Evolutionary conservation across 352 stramenopile genomes (phyloP).

Genomic region (Globisporangium cederbergense): DNA sequence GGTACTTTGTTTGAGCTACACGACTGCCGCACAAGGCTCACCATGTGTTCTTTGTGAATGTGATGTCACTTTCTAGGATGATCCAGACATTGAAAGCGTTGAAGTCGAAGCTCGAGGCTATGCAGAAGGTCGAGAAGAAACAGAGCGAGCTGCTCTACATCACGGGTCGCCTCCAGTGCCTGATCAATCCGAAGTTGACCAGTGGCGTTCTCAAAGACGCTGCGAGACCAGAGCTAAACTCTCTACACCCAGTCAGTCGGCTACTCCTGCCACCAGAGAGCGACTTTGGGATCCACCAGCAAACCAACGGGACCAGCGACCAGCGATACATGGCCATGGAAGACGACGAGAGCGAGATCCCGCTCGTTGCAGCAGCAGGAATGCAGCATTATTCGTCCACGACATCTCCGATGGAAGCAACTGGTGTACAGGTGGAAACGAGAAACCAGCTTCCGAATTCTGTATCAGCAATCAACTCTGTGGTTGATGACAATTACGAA

Average conservation of each 20-base stretch:
- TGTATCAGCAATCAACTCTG: neutral
- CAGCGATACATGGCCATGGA: neutral
- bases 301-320: neutral
- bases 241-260: neutral
- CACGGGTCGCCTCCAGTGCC: constrained; percentile 2
- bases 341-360: constrained; percentile 14
- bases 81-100: constrained; percentile 13
- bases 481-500: neutral
- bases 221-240: neutral
- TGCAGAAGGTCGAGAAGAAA: neutral
- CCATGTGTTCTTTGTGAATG: neutral
- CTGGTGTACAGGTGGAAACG: neutral
- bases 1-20: neutral
- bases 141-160: constrained; percentile 2
- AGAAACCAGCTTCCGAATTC: neutral
- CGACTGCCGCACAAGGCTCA: neutral
- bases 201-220: neutral
- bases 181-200: neutral
- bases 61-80: constrained; percentile 1
- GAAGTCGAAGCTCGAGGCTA: neutral
- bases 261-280: constrained; percentile 11
- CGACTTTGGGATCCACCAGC: constrained; percentile 2
- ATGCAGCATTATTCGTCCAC: neutral
- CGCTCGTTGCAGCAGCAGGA: neutral
- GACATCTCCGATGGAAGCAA: neutral